These are phyloP conservation scores for Penicillium freii DNA, from an alignment of 2,329 filamentous ascomycete species.

Conservation along the genomic window DNA sequence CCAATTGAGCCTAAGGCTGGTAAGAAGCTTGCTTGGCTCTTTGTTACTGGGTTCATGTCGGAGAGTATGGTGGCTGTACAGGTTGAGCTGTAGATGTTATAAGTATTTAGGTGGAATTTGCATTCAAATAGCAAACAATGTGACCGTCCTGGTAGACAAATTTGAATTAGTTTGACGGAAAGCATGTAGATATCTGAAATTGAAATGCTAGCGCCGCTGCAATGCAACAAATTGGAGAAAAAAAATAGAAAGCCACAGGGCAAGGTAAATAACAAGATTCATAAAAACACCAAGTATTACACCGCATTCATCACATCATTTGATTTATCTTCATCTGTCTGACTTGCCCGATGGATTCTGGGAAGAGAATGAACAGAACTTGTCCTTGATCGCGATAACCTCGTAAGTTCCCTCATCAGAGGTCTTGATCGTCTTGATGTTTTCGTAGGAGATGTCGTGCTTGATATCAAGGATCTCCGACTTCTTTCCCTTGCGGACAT, in stretches of 20 bases:
- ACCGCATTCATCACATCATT: slow-evolving; percentile 16
- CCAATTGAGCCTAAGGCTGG: slow-evolving; percentile 50
- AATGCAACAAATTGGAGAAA: slow-evolving; percentile 28
- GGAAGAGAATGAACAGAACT: slow-evolving; percentile 83
- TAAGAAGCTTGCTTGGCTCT: slow-evolving; percentile 55
- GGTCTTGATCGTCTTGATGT: slow-evolving; percentile 76
- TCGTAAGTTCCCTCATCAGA: slow-evolving; percentile 97
- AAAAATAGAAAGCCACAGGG: neutral
- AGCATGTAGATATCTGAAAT: slow-evolving; percentile 15
- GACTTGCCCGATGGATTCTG: slow-evolving; percentile 56
- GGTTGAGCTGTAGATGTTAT: slow-evolving; percentile 46
- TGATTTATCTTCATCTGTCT: slow-evolving; percentile 28
- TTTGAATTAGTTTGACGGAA: slow-evolving; percentile 11
- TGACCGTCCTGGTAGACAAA: neutral
- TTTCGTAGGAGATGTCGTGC: slow-evolving; percentile 79
- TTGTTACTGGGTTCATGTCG: slow-evolving; percentile 57
- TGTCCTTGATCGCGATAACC: slow-evolving; percentile 93
- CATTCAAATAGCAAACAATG: neutral
- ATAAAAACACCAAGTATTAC: slow-evolving; percentile 17
- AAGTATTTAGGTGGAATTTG: no score
- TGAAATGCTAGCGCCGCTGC: slow-evolving; percentile 30
- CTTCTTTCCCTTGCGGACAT: slow-evolving; percentile 73
- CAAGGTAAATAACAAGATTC: slow-evolving; percentile 5
- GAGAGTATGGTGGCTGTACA: slow-evolving; percentile 52
- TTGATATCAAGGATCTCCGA: slow-evolving; percentile 83